Percentiles rank a stretch among this genome's conserved stretches.
Evolutionary conservation across 805 yeast genomes (phyloP).

Genomic region (Teunomyces gatunensis): DNA sequence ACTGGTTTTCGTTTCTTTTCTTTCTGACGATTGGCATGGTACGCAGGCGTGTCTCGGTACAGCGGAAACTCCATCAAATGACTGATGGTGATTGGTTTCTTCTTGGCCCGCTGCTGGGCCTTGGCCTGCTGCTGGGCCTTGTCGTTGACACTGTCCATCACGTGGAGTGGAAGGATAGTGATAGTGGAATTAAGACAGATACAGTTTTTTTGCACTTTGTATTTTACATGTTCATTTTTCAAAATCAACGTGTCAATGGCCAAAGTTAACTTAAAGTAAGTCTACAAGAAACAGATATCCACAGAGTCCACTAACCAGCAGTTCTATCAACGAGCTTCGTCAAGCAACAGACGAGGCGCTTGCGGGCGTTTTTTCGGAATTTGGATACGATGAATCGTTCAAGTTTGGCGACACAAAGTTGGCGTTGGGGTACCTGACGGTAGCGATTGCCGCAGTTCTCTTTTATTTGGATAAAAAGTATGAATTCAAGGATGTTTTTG

Average conservation of each 20-base stretch:
- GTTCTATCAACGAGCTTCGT: constrained; percentile 48
- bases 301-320: constrained; percentile 11
- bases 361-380: constrained; percentile 34
- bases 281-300: not conserved
- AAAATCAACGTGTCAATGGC: not conserved
- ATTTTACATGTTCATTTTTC: too few species aligned
- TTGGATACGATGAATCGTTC: constrained; percentile 51
- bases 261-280: constrained; percentile 29
- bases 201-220: too few species aligned
- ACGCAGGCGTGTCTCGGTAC: constrained; percentile 37
- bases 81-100: constrained; percentile 53
- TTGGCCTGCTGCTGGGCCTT: not conserved
- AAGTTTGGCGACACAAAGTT: constrained; percentile 44
- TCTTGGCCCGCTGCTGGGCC: constrained; percentile 7
- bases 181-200: too few species aligned
- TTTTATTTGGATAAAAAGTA: constrained; percentile 49
- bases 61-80: constrained; percentile 61
- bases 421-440: constrained; percentile 48
- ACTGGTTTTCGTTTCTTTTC: not conserved
- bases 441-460: constrained; percentile 43
- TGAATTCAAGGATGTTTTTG: constrained; percentile 40
- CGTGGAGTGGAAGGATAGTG: not conserved
- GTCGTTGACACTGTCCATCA: not conserved
- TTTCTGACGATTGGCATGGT: constrained; percentile 6
- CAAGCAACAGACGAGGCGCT: constrained; percentile 50